phyloP scores from a whole-genome alignment of 139 green algal species.

The Chlorella sorokiniana region DNA sequence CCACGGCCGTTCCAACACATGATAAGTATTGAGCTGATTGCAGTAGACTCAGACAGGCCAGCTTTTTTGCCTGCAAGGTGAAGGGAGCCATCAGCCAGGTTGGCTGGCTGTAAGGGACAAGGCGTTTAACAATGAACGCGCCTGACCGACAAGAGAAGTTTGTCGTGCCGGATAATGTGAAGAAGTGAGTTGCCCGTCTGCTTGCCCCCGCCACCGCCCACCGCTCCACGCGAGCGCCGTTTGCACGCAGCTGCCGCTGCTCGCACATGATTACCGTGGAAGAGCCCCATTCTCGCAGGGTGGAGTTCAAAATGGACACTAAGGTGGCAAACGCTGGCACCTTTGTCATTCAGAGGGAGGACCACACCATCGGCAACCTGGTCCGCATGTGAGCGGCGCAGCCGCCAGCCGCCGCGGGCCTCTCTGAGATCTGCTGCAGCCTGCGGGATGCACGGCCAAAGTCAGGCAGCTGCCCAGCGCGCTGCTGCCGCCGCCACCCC shows the following conservation, averaged over 20 bases:
- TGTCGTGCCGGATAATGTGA: slow-evolving; percentile 81
- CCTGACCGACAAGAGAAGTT: slow-evolving; percentile 92
- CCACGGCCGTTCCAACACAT: too few species aligned
- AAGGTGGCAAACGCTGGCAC: slow-evolving; percentile 88
- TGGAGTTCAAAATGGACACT: slow-evolving; percentile 80
- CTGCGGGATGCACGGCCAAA: too few species aligned
- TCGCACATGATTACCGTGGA: background rate
- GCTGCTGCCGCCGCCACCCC: too few species aligned
- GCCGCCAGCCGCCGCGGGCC: too few species aligned
- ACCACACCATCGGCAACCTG: slow-evolving; percentile 96
- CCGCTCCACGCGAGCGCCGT: background rate
- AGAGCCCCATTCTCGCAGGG: slow-evolving; percentile 43
- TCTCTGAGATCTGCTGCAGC: too few species aligned
- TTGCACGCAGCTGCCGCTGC: background rate
- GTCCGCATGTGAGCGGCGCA: slow-evolving; percentile 72
- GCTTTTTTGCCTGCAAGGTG: too few species aligned
- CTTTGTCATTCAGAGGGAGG: slow-evolving; percentile 87
- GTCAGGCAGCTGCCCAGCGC: too few species aligned
- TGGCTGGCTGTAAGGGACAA: too few species aligned
- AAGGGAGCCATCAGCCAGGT: too few species aligned
- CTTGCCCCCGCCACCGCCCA: background rate
- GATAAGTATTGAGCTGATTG: too few species aligned
- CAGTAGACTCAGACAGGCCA: too few species aligned
- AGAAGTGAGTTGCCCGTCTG: slow-evolving; percentile 63
- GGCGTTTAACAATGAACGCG: slow-evolving; percentile 59